Conservation (phyloP, 2,329 filamentous ascomycete species). For the Biscogniauxia marginata region DNA sequence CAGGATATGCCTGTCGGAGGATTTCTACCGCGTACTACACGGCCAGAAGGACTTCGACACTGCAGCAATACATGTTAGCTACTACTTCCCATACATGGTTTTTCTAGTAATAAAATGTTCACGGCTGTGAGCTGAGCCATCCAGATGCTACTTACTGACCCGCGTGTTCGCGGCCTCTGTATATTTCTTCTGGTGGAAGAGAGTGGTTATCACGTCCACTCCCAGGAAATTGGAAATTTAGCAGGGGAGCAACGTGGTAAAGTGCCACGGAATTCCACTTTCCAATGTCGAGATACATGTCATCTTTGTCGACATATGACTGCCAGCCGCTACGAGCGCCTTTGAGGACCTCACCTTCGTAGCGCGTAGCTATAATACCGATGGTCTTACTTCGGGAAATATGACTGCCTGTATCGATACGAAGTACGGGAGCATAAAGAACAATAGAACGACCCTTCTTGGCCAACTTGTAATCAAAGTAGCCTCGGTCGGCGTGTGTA, state of each 20-base stretch:
- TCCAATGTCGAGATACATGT: slow-evolving; percentile 15
- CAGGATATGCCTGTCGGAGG: not conserved
- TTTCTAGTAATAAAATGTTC: too few species aligned
- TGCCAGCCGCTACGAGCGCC: slow-evolving; percentile 20
- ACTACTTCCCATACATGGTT: too few species aligned
- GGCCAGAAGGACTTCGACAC: not conserved
- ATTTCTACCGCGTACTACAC: not conserved
- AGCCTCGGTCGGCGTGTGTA: slow-evolving; percentile 16
- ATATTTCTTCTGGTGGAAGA: too few species aligned
- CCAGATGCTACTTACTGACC: too few species aligned
- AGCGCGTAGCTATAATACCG: slow-evolving; percentile 16
- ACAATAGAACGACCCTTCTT: slow-evolving; percentile 20
- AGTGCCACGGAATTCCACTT: slow-evolving; percentile 21
- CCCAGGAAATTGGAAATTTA: slow-evolving; percentile 20
- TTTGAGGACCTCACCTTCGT: slow-evolving; percentile 16
- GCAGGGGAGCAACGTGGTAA: slow-evolving; percentile 14
- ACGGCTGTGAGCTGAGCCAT: too few species aligned
- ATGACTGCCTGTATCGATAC: slow-evolving; percentile 15
- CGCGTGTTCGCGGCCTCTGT: too few species aligned
- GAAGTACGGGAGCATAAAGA: slow-evolving; percentile 12
- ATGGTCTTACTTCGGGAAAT: slow-evolving; percentile 22
- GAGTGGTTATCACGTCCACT: slow-evolving; percentile 22
- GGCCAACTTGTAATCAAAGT: slow-evolving; percentile 14
- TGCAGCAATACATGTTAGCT: not conserved
- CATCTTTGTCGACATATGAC: slow-evolving; percentile 3